These are phyloP conservation scores for Karstenula rhodostoma DNA, from an alignment of 2,329 filamentous ascomycete species.

Conservation along the genomic window DNA sequence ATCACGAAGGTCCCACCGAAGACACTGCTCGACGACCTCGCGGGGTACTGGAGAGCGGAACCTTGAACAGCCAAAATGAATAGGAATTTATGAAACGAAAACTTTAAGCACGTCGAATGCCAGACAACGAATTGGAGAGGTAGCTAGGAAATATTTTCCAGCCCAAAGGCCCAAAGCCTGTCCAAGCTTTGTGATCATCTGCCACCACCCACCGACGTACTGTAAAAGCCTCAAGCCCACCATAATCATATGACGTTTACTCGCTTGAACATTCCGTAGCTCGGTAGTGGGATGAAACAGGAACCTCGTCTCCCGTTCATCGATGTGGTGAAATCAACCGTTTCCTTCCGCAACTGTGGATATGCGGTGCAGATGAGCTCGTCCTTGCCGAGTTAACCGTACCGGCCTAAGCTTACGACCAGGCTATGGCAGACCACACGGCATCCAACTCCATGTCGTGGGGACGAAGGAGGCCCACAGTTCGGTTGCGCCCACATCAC, in stretches of 20 bases:
- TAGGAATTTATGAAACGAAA: not conserved
- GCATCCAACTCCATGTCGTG: not conserved
- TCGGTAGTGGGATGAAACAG: not conserved
- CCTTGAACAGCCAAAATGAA: slow-evolving; percentile 19
- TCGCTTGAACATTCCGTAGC: not conserved
- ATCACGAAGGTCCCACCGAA: slow-evolving; percentile 42
- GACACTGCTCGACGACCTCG: slow-evolving; percentile 36
- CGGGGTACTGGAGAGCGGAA: slow-evolving; percentile 38
- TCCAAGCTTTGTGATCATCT: not conserved
- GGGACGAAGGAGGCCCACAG: not conserved
- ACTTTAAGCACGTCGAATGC: not conserved
- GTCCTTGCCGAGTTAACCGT: not conserved
- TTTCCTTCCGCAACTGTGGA: not conserved
- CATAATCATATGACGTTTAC: not conserved
- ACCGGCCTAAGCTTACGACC: not conserved
- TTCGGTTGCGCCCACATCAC: slow-evolving; percentile 1
- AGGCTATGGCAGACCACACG: not conserved
- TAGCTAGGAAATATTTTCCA: not conserved
- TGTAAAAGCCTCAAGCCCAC: not conserved
- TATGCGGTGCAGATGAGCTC: slow-evolving; percentile 1
- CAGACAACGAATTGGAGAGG: not conserved
- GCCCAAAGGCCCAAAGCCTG: not conserved
- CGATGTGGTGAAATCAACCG: not conserved
- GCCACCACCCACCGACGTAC: not conserved
- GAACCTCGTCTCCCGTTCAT: not conserved